Percentiles rank a stretch among this genome's conserved stretches.
Evolutionary conservation across 2,329 filamentous ascomycete genomes (phyloP).

Genomic region (Cryphonectria radicalis): DNA sequence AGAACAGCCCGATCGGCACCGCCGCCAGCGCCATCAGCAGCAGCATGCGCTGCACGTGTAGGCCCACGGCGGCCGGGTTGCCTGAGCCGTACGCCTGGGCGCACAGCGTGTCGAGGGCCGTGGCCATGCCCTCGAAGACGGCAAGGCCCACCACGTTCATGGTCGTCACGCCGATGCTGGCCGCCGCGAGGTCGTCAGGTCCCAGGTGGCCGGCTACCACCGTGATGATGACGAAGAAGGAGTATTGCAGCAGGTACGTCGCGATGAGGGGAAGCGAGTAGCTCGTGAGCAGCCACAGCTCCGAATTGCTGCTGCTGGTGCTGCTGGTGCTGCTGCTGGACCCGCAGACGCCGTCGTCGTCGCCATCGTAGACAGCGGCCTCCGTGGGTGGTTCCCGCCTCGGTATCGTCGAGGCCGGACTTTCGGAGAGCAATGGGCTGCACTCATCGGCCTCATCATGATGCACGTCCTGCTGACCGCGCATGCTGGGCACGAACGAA

Average conservation of each 20-base stretch:
- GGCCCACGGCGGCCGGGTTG: conserved; percentile 50
- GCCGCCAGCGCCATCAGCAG: conserved; percentile 51
- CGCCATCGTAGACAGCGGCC: not conserved
- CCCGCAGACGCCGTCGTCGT: not conserved
- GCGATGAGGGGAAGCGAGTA: conserved; percentile 54
- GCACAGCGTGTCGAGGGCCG: conserved; percentile 55
- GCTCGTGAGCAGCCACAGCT: conserved; percentile 28
- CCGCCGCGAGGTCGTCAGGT: conserved; percentile 56
- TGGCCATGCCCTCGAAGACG: conserved; percentile 55
- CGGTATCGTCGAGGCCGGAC: conserved; percentile 1
- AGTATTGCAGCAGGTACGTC: conserved; percentile 60
- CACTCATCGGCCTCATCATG: conserved; percentile 18
- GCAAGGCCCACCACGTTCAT: conserved; percentile 58
- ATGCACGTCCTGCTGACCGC: not conserved
- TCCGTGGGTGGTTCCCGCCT: not conserved
- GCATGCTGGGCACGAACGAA: conserved; percentile 7
- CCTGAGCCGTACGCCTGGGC: conserved; percentile 57
- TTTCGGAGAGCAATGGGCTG: conserved; percentile 16
- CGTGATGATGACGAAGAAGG: conserved; percentile 54
- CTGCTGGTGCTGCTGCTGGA: not conserved
- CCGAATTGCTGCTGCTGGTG: not conserved
- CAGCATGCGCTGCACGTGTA: conserved; percentile 58
- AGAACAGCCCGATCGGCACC: conserved; percentile 53
- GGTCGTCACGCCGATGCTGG: conserved; percentile 55
- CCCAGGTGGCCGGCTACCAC: conserved; percentile 57